Percentiles rank a stretch among this genome's conserved stretches.
Evolutionary conservation across 129 eudicot species (phyloP).

Genomic region (Ambrosia trifida): DNA sequence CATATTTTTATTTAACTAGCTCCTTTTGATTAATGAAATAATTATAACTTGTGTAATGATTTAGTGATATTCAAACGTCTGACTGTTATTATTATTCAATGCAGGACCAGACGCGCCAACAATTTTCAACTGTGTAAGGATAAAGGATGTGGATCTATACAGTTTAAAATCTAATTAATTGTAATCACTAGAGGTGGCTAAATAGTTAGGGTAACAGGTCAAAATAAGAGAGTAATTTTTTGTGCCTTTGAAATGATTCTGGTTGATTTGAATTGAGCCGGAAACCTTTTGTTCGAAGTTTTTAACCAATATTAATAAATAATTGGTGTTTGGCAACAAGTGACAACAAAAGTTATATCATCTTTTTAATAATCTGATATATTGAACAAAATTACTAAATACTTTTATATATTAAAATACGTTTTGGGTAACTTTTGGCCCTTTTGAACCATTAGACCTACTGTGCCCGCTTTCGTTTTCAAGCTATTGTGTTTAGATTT

Average conservation of each 20-base stretch:
- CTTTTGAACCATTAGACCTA: slow-evolving; percentile 7
- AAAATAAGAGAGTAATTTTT: neutral
- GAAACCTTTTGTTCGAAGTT: neutral
- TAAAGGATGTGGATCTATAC: slow-evolving; percentile 38
- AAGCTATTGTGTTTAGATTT: neutral
- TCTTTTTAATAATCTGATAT: neutral
- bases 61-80: slow-evolving; percentile 14
- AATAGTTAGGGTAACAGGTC: neutral
- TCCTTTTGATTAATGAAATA: neutral
- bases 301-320: neutral
- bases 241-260: neutral
- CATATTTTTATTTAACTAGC: neutral
- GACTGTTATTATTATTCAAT: slow-evolving; percentile 24
- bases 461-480: slow-evolving; percentile 1
- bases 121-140: slow-evolving; percentile 81
- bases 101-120: slow-evolving; percentile 94
- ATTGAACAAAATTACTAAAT: neutral
- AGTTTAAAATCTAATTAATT: slow-evolving; percentile 1
- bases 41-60: neutral
- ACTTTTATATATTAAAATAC: neutral
- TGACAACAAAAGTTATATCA: neutral
- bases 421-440: neutral
- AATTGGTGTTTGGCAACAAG: neutral
- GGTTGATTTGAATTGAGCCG: neutral
- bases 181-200: slow-evolving; percentile 16